Conservation (phyloP, 2,329 filamentous ascomycete species). For the Colletotrichum horii region DNA sequence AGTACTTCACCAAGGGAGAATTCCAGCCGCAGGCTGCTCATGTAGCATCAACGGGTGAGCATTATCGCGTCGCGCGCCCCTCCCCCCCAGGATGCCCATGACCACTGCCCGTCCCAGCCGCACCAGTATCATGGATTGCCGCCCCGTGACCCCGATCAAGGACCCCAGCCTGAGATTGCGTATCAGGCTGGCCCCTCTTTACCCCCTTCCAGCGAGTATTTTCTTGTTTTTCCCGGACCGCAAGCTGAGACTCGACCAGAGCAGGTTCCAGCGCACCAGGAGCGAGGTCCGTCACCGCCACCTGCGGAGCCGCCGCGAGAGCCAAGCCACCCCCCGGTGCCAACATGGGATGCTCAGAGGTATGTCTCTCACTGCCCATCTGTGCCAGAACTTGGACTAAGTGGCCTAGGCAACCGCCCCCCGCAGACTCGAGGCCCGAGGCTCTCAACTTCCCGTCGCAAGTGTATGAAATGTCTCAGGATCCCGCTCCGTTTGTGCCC, state of each 20-base stretch:
- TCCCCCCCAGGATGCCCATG: conserved; percentile 21
- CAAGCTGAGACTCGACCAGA: conserved; percentile 54
- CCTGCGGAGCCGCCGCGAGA: conserved; percentile 36
- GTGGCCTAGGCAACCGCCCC: conserved; percentile 65
- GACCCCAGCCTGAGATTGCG: conserved; percentile 22
- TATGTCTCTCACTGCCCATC: conserved; percentile 31
- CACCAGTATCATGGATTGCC: conserved; percentile 10
- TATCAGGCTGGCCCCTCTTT: conserved; percentile 25
- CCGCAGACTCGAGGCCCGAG: conserved; percentile 76
- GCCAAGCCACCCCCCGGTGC: conserved; percentile 35
- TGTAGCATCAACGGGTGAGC: conserved; percentile 35
- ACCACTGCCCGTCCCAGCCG: conserved; percentile 11
- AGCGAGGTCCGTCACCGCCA: conserved; percentile 30
- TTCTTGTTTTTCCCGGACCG: conserved; percentile 46
- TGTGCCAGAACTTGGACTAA: conserved; percentile 19
- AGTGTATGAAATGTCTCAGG: conserved; percentile 84
- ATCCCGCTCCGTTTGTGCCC: conserved; percentile 76
- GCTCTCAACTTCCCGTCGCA: conserved; percentile 81
- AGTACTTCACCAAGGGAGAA: conserved; percentile 61
- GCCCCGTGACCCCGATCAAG: conserved; percentile 22
- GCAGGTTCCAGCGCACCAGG: conserved; percentile 30
- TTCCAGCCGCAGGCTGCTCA: conserved; percentile 40
- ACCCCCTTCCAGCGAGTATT: conserved; percentile 35
- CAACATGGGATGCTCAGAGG: conserved; percentile 61
- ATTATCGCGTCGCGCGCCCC: conserved; percentile 25